These are phyloP conservation scores for Lachnellula cervina DNA, from an alignment of 2,329 filamentous ascomycete genomes.

Conservation along the genomic window DNA sequence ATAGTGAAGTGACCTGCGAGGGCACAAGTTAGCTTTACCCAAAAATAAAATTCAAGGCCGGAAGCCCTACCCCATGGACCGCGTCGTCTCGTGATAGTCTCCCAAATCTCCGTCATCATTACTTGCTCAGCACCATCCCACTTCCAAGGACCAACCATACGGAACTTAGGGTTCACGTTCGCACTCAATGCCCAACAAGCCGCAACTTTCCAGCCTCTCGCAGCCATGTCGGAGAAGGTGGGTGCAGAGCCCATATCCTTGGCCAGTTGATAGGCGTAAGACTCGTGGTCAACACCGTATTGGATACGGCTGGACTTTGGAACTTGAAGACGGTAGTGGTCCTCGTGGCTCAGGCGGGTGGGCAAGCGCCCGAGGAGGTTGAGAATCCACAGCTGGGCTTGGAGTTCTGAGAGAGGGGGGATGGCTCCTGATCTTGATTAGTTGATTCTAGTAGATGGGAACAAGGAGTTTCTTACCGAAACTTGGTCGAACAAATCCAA, in stretches of 20 bases:
- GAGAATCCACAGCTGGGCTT: slow-evolving; percentile 44
- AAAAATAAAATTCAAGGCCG: no score
- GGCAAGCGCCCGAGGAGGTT: slow-evolving; percentile 35
- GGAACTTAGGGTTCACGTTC: slow-evolving; percentile 47
- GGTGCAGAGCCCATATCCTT: slow-evolving; percentile 43
- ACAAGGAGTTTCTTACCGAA: slow-evolving; percentile 30
- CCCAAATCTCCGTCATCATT: slow-evolving; percentile 12
- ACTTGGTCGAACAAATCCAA: slow-evolving; percentile 44
- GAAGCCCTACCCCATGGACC: background rate
- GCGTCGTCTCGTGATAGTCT: background rate
- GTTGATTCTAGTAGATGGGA: background rate
- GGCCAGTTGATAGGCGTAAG: slow-evolving; percentile 46
- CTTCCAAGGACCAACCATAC: slow-evolving; percentile 30
- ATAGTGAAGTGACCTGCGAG: background rate
- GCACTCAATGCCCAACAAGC: slow-evolving; percentile 45
- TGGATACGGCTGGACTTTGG: slow-evolving; percentile 33
- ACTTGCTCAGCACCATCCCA: slow-evolving; percentile 7
- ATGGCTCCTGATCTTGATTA: slow-evolving; percentile 36
- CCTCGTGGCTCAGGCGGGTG: slow-evolving; percentile 30
- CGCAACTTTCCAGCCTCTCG: slow-evolving; percentile 26
- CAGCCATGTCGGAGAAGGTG: slow-evolving; percentile 32
- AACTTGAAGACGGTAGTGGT: slow-evolving; percentile 32
- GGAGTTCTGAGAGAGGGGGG: slow-evolving; percentile 44
- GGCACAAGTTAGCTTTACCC: no score
- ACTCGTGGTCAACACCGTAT: slow-evolving; percentile 45